Evolutionary conservation across 2,329 filamentous ascomycete genomes (phyloP), one percentile per base, ranked within the genome.

Genomic region (Cryphonectria radicalis): DNA sequence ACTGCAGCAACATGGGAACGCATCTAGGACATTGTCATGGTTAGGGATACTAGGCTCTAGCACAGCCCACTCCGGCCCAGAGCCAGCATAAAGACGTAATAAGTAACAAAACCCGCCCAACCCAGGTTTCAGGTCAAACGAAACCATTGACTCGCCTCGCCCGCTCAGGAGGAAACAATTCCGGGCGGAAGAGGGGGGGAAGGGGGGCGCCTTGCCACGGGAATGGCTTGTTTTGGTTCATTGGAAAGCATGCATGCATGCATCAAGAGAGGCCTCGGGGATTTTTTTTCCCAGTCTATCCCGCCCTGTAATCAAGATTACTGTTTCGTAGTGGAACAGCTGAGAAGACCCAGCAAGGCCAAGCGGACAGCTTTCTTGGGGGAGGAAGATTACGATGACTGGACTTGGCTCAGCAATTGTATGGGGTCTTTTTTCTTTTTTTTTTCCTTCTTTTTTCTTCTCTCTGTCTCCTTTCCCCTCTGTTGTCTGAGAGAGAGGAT

Each of bases 161-260:
- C n/a, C 46, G 19, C 22, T 19, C 43, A 2, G 17, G 43, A 50
- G 28, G 55, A 59, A 59, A 32, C 55, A 32, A 32, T 28, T 1
- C 4, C 2, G 25, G 55, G 43, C 4, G 17, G 32, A 4, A 32
- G 32, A 32, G 32, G 32, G 4, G 32, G 32, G 32, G 32, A 3
- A 32, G 3, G 32, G 32, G 25, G 55, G 43, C 4, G 17, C 19
- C 25, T 32, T 19, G 55, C 55, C 55, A 59, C 28, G 55, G 55
- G 53, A 4, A 59, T 59, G 55, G 55, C 55, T 32, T 59, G 46
- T 50, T 50, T 50, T 50, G 46, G 46, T 50, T 50, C 46, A 50
- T 50, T 4, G 46, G 22, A 22, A 50, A n/a, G 46, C 19, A 22
- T 11, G 22, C 46, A n/a, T 19, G 46, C 22, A 10, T 43, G 37